phyloP scores from a whole-genome alignment of 2,329 filamentous ascomycete genomes.

The Lachnellula subtilissima region DNA sequence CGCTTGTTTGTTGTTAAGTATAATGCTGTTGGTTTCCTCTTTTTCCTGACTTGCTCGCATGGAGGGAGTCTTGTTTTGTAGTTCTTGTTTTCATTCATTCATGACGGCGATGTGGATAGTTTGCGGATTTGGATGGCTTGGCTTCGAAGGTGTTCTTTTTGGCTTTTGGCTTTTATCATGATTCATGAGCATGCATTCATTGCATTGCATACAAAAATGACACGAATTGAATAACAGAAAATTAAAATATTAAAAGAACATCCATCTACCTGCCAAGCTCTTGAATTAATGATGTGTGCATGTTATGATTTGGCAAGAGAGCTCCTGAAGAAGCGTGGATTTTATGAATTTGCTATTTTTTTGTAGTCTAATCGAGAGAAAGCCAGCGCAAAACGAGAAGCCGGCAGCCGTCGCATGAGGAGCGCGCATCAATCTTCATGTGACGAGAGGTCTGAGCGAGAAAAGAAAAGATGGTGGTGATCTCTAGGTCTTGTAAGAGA shows the following conservation, averaged over 20 bases:
- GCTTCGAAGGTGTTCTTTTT: not conserved
- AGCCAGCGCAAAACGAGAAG: constrained; percentile 15
- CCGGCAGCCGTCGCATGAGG: not conserved
- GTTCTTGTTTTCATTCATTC: constrained; percentile 1
- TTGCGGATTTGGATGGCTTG: constrained; percentile 3
- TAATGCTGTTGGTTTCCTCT: not conserved
- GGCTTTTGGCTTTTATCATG: constrained; percentile 6
- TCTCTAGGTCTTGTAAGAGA: constrained; percentile 13
- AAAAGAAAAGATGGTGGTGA: constrained; percentile 17
- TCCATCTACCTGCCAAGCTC: not conserved
- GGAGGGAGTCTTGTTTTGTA: not conserved
- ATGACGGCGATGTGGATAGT: constrained; percentile 2
- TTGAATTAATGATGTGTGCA: not conserved
- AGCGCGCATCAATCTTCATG: constrained; percentile 13
- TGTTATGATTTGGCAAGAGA: not conserved
- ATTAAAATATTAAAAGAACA: constrained; percentile 8
- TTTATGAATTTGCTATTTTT: constrained; percentile 29
- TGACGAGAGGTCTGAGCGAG: constrained; percentile 9
- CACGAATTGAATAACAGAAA: constrained; percentile 6
- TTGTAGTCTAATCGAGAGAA: constrained; percentile 27
- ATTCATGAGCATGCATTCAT: constrained; percentile 12
- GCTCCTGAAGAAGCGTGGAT: constrained; percentile 2
- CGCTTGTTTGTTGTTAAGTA: constrained; percentile 1
- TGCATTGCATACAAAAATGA: constrained; percentile 11
- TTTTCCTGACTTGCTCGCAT: not conserved